Evolutionary conservation across 1,139 yeast genomes (phyloP), one percentile per base, ranked within the genome.

Genomic region (Eremothecium sinecaudum): DNA sequence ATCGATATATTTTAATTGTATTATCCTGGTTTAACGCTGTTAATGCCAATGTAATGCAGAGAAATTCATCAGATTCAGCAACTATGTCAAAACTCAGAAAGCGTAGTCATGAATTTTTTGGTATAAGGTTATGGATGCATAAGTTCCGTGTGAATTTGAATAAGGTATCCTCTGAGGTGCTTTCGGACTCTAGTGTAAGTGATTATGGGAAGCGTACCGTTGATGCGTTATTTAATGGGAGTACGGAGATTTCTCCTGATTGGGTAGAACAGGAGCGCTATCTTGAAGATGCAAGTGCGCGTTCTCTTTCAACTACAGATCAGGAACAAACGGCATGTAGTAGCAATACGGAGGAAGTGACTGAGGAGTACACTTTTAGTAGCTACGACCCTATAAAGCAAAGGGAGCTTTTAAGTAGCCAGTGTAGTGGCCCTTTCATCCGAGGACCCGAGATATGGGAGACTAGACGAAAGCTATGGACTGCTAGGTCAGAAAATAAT

Each of bases 381-480:
- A 61, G 49, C 28, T 60, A 49, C 29, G 56, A 59, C 37, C 44
- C 56, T 1, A 57, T 47, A 1, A 39, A 36, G 3, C 63, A 59
- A 39, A 59, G 61, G 17, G 43, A 41, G 6, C 44, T 40, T 24
- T 50, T 61, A 24, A 55, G 61, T 45, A 38, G 37, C 8, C 35
- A 47, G 19, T 28, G 36, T 4, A 40, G 44, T 1, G 50, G 38
- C 11, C 61, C 62, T 4, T 63, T 63, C 34, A 46, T 47, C 23
- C 48, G 64, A 4, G 86, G 82, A 4, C 66, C 66, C 16, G 52
- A 58, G 4, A 61, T 78, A 16, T 80, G 86, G 87, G 67, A 68
- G 35, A 58, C 62, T 37, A 69, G 83, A 41, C 63, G 86, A 34
- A 50, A 56, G 7, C 65, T 71, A 35, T 79, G 92, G 92, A 52